These are phyloP conservation scores for Citrus hindsii DNA, from an alignment of 345 rosid species.

Conservation along the genomic window DNA sequence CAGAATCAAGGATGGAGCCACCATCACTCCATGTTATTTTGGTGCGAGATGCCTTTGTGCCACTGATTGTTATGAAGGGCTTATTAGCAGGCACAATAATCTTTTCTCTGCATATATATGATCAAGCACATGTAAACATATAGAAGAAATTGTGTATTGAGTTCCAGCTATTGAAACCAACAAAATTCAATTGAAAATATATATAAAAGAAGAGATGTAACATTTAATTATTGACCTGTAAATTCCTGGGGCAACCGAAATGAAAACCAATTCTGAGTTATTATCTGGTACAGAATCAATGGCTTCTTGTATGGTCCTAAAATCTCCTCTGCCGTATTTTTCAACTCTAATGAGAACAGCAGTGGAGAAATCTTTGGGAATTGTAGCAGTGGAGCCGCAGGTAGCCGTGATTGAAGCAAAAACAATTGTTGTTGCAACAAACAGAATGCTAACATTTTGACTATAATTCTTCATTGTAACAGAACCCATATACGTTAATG, in stretches of 20 bases:
- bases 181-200: no score
- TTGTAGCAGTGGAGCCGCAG: neutral
- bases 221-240: conserved; percentile 41
- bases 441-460: neutral
- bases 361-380: conserved; percentile 23
- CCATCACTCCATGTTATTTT: conserved; percentile 37
- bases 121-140: neutral
- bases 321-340: conserved; percentile 70
- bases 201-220: no score
- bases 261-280: conserved; percentile 40
- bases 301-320: conserved; percentile 61
- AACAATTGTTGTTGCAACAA: conserved; percentile 6
- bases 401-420: conserved; percentile 20
- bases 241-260: conserved; percentile 68
- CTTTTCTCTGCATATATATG: conserved; percentile 38
- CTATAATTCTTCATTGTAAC: neutral
- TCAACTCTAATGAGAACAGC: conserved; percentile 60
- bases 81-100: conserved; percentile 59
- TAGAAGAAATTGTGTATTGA: no score
- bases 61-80: conserved; percentile 76
- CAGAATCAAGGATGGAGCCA: conserved; percentile 34
- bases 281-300: conserved; percentile 56
- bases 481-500: conserved; percentile 14
- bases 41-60: conserved; percentile 43
- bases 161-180: no score